phyloP scores from a whole-genome alignment of 441 rosid species.

The Euphorbia schlechtendalii region DNA sequence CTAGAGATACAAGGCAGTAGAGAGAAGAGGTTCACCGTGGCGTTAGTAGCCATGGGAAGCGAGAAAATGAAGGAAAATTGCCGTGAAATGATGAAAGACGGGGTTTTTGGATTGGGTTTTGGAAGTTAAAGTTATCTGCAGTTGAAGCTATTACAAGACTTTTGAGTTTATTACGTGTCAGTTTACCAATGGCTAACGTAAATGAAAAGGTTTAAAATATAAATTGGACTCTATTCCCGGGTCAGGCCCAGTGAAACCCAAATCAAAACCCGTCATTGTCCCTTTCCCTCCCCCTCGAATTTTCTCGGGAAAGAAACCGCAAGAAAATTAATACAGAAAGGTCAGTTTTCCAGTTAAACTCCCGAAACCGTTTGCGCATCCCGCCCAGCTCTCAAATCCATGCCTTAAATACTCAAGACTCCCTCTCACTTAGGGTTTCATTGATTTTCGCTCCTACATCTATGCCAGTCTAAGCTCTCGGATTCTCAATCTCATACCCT shows the following conservation, averaged over 20 bases:
- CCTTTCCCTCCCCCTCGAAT: conserved; percentile 5
- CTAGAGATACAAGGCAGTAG: conserved; percentile 22
- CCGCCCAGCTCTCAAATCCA: conserved; percentile 39
- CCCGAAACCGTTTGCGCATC: conserved; percentile 26
- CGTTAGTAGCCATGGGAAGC: conserved; percentile 18
- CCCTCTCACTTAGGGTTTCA: conserved; percentile 16
- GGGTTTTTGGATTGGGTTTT: conserved; percentile 20
- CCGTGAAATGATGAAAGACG: neutral
- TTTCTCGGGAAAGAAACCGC: conserved; percentile 28
- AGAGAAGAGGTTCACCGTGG: conserved; percentile 24
- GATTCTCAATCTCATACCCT: conserved; percentile 23
- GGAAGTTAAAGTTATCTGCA: neutral
- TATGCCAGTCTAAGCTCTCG: conserved; percentile 11
- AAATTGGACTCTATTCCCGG: neutral
- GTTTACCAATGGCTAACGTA: neutral
- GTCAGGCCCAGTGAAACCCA: neutral
- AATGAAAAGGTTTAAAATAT: neutral
- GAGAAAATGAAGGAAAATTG: neutral
- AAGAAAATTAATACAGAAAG: conserved; percentile 21
- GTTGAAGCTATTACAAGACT: neutral
- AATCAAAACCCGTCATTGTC: conserved; percentile 14
- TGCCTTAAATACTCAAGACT: neutral
- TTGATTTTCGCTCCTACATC: conserved; percentile 10
- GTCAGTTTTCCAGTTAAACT: conserved; percentile 23
- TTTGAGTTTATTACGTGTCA: neutral